Base-by-base conservation (phyloP, 2,329 filamentous ascomycete genomes). In the Fusarium coicis region DNA sequence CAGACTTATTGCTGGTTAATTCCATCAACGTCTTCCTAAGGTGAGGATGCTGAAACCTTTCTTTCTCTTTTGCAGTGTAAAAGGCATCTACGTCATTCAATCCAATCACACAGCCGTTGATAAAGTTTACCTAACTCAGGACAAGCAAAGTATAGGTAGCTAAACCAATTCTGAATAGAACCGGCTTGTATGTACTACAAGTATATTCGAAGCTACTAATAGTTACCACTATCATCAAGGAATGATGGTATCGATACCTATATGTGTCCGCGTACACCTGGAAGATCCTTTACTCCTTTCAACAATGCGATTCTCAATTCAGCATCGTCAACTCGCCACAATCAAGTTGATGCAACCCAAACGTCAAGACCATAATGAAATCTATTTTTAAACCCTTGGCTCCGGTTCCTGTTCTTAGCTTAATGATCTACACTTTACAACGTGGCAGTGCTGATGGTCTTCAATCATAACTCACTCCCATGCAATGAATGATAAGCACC, bases 311-410 rank as follows among this genome's bases (percentile, higher is more conserved):
- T 47, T 43, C 39, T 53, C 40, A 43, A 42, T 23, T 54, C 19
- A 39, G 44, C 30, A 34, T 39, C 32, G 32, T 43, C 50, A 55
- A 21, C 54, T 47, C 11, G 67, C 68, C 42, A 68, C 43, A 23
- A 36, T 62, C 42, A 47, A 40, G 46, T 36, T 53, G 11, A 55
- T 54, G 37, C 23, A 49, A 46, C 63, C 63, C 30, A 26, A 46
- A 63, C 53, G 42, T 56, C 44, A 28, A 64, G 40, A 65, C 49
- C 53, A 47, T 53, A 58, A 16, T 44, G n/a, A 23, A 8, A 43
- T 63, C 68, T 72, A 72, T 68, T 72, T 72, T 61, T 72, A 69
- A 68, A 44, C 43, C 16, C 26, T 14, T n/a, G 18, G 28, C 21
- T 46, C 10, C 19, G 30, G 18, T 32, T 39, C 57, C 50, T 61